phyloP scores from a whole-genome alignment of 1,284 basidiomycete species.

The Rhodotorula mucilaginosa region DNA sequence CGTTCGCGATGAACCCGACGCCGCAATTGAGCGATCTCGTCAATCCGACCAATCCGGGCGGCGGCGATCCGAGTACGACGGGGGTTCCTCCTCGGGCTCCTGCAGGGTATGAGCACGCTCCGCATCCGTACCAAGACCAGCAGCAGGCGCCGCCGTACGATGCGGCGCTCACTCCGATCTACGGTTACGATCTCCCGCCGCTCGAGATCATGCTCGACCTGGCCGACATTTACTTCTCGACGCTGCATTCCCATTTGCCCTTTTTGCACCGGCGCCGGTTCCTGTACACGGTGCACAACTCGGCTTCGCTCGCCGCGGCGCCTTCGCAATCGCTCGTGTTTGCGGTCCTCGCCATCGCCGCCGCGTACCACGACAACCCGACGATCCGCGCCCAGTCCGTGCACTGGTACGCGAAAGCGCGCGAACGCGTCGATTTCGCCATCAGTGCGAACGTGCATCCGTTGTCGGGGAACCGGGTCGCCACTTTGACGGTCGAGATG shows the following conservation, averaged over 20 bases:
- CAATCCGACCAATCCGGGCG: conserved; percentile 12
- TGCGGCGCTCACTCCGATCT: neutral
- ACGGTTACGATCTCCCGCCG: conserved; percentile 25
- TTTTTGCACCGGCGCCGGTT: conserved; percentile 39
- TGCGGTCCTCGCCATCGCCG: conserved; percentile 32
- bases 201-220: conserved; percentile 36
- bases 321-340: conserved; percentile 37
- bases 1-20: conserved; percentile 18
- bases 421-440: conserved; percentile 29
- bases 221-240: conserved; percentile 36
- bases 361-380: conserved; percentile 33
- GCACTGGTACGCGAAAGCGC: conserved; percentile 27
- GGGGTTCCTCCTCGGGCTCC: neutral
- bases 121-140: neutral
- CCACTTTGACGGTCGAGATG: conserved; percentile 37
- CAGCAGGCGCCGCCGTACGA: neutral
- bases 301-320: conserved; percentile 25
- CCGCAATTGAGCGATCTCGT: conserved; percentile 22
- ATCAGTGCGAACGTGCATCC: conserved; percentile 12
- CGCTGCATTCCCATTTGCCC: conserved; percentile 34
- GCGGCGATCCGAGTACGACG: neutral
- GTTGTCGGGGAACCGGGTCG: conserved; percentile 3
- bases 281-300: conserved; percentile 37
- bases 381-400: conserved; percentile 8
- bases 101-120: neutral